A percentile compares a stretch with the other conserved stretches of the same genome.
Conservation (phyloP, 2,329 filamentous ascomycete genomes). For the Cryphonectria parasitica region DNA sequence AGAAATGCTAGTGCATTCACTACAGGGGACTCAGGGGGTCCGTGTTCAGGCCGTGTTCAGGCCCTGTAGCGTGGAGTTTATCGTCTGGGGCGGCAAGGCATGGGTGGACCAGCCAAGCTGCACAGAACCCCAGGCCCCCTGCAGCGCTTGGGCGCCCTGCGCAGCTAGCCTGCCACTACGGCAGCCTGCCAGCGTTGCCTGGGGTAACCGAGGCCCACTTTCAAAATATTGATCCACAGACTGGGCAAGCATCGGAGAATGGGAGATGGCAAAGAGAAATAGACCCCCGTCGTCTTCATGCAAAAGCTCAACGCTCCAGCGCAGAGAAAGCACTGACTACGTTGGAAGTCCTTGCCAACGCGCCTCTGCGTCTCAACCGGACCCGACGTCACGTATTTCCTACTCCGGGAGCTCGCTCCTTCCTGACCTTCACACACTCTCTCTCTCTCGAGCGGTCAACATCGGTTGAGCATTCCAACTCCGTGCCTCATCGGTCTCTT, state of each 20-base stretch:
- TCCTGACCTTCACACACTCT: neutral
- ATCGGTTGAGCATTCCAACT: conserved; percentile 2
- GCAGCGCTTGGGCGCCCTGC: neutral
- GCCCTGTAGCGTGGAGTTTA: neutral
- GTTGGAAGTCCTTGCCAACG: neutral
- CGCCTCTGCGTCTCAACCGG: neutral
- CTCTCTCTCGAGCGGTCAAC: neutral
- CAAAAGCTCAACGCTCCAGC: conserved; percentile 8
- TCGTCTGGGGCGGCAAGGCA: neutral
- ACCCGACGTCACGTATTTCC: conserved; percentile 12
- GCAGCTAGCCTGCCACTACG: neutral
- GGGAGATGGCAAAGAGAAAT: neutral
- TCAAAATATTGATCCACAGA: conserved; percentile 15
- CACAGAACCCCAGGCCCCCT: neutral
- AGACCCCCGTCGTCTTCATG: neutral
- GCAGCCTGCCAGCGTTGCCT: conserved; percentile 5
- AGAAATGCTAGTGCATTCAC: neutral
- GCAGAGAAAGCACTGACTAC: neutral
- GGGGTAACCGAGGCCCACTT: conserved; percentile 9
- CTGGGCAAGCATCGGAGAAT: neutral
- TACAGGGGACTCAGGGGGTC: neutral
- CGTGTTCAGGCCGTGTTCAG: neutral
- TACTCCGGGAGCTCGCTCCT: neutral
- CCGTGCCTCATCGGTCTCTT: neutral
- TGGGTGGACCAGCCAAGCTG: neutral